Evolutionary conservation across 306 rosid genomes (phyloP).

Genomic region (Lagenaria siceraria): DNA sequence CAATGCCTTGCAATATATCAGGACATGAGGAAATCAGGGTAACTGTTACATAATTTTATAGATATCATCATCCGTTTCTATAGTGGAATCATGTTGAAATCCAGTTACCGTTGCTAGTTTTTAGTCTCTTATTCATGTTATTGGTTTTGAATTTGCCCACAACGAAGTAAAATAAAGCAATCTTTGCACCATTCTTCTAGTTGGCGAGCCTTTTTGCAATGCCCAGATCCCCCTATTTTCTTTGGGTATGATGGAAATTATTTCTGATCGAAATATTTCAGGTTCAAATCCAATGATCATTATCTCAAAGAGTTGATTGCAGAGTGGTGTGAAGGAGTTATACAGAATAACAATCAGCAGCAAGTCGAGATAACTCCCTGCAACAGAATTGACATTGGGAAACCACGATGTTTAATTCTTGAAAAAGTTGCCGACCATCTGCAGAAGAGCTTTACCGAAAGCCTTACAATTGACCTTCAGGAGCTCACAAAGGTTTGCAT

Average conservation of each 20-base stretch:
- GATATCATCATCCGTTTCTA: background rate
- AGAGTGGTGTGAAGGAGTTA: slow-evolving; percentile 96
- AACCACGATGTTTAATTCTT: slow-evolving; percentile 59
- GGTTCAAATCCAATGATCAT: slow-evolving; percentile 74
- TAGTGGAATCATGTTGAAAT: background rate
- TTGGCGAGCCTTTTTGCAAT: background rate
- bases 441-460: slow-evolving; percentile 50
- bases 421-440: slow-evolving; percentile 81
- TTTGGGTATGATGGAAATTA: background rate
- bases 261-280: slow-evolving; percentile 11
- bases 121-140: background rate
- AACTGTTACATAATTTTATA: background rate
- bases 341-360: slow-evolving; percentile 38
- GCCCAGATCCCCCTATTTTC: background rate
- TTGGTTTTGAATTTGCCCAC: background rate
- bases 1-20: slow-evolving; percentile 76
- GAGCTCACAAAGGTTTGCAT: slow-evolving; percentile 60
- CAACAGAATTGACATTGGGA: slow-evolving; percentile 30
- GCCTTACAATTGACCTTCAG: slow-evolving; percentile 68
- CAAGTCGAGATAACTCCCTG: slow-evolving; percentile 36
- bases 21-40: slow-evolving; percentile 96
- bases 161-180: background rate
- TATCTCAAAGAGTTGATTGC: slow-evolving; percentile 65
- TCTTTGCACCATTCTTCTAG: background rate
- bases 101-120: background rate